phyloP scores from a whole-genome alignment of 805 yeast genomes.

The Candida xiaguanensis region DNA sequence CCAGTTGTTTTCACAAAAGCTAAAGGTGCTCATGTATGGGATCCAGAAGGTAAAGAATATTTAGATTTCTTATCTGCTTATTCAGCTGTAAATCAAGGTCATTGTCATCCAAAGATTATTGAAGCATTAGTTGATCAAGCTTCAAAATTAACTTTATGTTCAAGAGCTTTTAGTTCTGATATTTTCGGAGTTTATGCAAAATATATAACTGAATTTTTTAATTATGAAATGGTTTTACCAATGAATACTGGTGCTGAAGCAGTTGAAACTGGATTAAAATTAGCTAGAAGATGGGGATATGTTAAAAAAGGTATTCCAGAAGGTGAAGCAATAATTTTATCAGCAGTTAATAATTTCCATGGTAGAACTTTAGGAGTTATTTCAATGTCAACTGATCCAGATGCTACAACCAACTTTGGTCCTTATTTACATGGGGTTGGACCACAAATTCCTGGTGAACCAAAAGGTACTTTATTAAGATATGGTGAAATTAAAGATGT shows the following conservation, averaged over 20 bases:
- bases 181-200: slow-evolving; percentile 84
- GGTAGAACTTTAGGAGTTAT: slow-evolving; percentile 95
- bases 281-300: slow-evolving; percentile 98
- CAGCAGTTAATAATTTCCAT: slow-evolving; percentile 90
- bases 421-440: slow-evolving; percentile 85
- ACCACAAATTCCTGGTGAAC: slow-evolving; percentile 75
- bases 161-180: slow-evolving; percentile 90
- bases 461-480: slow-evolving; percentile 57
- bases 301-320: slow-evolving; percentile 77
- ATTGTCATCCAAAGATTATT: slow-evolving; percentile 92
- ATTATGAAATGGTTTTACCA: slow-evolving; percentile 90
- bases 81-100: slow-evolving; percentile 97
- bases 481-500: slow-evolving; percentile 86
- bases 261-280: slow-evolving; percentile 89
- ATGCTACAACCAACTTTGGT: slow-evolving; percentile 83
- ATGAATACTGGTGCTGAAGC: slow-evolving; percentile 99
- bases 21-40: slow-evolving; percentile 93
- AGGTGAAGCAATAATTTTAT: slow-evolving; percentile 80
- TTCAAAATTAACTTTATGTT: slow-evolving; percentile 73
- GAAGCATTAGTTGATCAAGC: slow-evolving; percentile 87
- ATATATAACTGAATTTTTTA: slow-evolving; percentile 81
- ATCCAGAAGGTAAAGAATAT: slow-evolving; percentile 94
- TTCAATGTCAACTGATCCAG: slow-evolving; percentile 95
- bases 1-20: slow-evolving; percentile 92
- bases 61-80: slow-evolving; percentile 91